Base-by-base conservation (phyloP, 257 asterid species). In the Penstemon davidsonii region DNA sequence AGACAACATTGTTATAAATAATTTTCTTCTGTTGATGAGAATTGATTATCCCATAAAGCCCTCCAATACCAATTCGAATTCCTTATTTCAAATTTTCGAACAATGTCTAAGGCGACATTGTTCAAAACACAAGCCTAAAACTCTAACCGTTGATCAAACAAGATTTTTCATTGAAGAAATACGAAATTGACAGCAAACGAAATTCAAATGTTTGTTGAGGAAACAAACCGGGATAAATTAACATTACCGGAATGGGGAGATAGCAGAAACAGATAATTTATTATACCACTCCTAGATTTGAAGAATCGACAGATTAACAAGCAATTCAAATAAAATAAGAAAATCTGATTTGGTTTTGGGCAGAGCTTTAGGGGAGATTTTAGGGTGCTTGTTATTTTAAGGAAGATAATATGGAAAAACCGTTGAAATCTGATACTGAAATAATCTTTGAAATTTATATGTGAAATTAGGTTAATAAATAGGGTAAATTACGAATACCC, bases 21-120 rank as follows among this genome's bases (percentile, higher is more conserved):
- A 33, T 40, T 39, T 8, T 13, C 6, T 38, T 5, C 13, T 4
- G 3, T 11, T 11, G 5, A 38, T 7, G 53, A 55, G 62, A 53
- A 18, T 15, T 43, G 33, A 62, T 54, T 55, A 74, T 6, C 66
- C 73, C 3, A 6, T 59, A 65, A 68, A 74, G 19, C 60, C 68
- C 75, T 47, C 50, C 59, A 69, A 75, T 47, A 60, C 64, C 42
- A 52, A 77, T 55, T 62, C 45, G 5, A 37, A 52, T 72, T 54
- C 68, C 40, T 11, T 72, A 39, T 53, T 61, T 47, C 13, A 36
- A 25, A 12, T 55, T 54, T 62, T 19, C 57, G 72, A 81, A 70
- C 81, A 79, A 81, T 72, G 81, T 55, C 84, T 71, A 57, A 57
- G 55, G 66, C 46, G 80, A 78, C 89, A 79, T 86, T 77, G 82